A percentile compares a stretch with the other conserved stretches of the same genome.
Conservation (phyloP, 345 rosid genomes). For the Eucalyptus caleyi region DNA sequence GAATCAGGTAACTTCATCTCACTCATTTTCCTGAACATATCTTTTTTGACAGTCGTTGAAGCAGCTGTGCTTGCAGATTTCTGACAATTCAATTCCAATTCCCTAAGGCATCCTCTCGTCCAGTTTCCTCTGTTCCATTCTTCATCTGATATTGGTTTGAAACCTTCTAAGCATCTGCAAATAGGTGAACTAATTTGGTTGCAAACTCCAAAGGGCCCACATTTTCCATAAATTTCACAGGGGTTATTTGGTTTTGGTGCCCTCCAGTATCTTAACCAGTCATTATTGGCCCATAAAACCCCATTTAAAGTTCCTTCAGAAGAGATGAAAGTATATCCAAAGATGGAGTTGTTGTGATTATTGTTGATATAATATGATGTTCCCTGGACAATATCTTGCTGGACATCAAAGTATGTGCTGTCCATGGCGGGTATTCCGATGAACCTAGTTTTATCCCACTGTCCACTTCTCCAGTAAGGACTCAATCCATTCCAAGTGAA, state of each 20-base stretch:
- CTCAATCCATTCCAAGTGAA: too few species aligned
- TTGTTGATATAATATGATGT: not conserved
- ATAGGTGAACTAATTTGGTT: not conserved
- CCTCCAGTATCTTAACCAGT: too few species aligned
- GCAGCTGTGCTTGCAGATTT: not conserved
- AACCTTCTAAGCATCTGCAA: conserved; percentile 19
- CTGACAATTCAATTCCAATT: not conserved
- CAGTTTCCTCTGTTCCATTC: conserved; percentile 5
- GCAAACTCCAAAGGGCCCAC: not conserved
- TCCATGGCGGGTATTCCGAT: not conserved
- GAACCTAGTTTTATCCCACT: too few species aligned
- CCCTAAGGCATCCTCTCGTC: conserved; percentile 11
- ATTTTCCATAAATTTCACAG: too few species aligned
- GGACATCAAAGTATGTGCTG: not conserved
- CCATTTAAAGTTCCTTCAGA: too few species aligned
- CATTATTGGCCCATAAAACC: too few species aligned
- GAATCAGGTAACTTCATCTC: too few species aligned
- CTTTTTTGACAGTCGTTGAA: not conserved
- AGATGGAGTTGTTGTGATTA: too few species aligned
- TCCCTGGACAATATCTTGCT: not conserved
- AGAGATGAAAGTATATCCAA: too few species aligned
- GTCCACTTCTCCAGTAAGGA: too few species aligned
- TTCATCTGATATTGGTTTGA: conserved; percentile 1
- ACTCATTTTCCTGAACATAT: not conserved
- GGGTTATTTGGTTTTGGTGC: too few species aligned